Base-by-base conservation (phyloP, 2,329 filamentous ascomycete species). In the Fusarium nodosum region DNA sequence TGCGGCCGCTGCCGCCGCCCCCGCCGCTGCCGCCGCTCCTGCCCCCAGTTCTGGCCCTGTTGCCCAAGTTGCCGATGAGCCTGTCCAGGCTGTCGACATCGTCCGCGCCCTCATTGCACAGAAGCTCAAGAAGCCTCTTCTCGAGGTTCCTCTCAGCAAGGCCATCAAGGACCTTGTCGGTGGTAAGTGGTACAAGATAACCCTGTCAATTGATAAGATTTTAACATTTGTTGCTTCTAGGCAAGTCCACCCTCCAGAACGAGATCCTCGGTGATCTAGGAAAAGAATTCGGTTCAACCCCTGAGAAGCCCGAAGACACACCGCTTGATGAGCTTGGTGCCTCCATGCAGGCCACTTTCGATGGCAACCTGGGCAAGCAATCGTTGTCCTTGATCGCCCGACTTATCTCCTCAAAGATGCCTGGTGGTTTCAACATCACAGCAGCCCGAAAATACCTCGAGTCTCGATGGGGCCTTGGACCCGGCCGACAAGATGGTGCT, bases 331-430 rank as follows among this genome's bases (percentile, higher is more conserved):
- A 99, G 82, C 87, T 99, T 64, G 93, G 94, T 84, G 93, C 93
- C 56, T 86, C 96, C 11, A 97, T 99, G 92, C 96, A 99, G 83
- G 91, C 93, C 47, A 98, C 95, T n/a, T 99, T 99, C 84, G 96
- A 97, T 82, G 96, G 96, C 74, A 95, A 97, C 83, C 89, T 99
- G 66, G 96, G 96, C 80, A 99, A 99, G 83, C 94, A 97, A 75
- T 97, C 96, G 1, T 91, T 93, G 56, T 97, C 94, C 4, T 88
- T 99, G 60, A 91, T 99, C 79, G 96, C 96, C 51, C 91, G 96
- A 73, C 85, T 99, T 79, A 96, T 99, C 44, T 98, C 96, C 3
- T 97, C 96, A 31, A 99, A 99, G 84, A 99, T 99, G 96, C 96
- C 96, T 48, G 96, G 95, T 84, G 96, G 96, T 67, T 99, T 99